Conservation (phyloP, 1,284 basidiomycete species). For the Cryptococcus sp. region DNA sequence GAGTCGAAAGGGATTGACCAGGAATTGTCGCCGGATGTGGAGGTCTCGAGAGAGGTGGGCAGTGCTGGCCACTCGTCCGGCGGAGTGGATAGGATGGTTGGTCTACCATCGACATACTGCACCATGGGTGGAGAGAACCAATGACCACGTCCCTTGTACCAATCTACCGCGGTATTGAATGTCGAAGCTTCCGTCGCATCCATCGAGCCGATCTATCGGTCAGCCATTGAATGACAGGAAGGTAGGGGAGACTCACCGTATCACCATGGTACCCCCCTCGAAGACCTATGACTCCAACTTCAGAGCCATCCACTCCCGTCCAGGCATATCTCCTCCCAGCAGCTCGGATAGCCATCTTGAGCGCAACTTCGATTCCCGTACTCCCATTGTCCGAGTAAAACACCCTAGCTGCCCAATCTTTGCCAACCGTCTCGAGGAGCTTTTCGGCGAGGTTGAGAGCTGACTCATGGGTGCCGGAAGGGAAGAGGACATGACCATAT, state of each 20-base stretch:
- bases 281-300: slow-evolving; percentile 76
- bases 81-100: slow-evolving; percentile 56
- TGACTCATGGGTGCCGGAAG: slow-evolving; percentile 77
- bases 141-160: slow-evolving; percentile 86
- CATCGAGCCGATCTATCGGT: slow-evolving; percentile 75
- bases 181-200: slow-evolving; percentile 83
- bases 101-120: slow-evolving; percentile 58
- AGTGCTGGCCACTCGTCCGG: slow-evolving; percentile 35
- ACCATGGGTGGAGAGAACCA: slow-evolving; percentile 90
- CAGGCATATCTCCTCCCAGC: slow-evolving; percentile 51
- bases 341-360: slow-evolving; percentile 5
- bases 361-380: slow-evolving; percentile 48
- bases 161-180: slow-evolving; percentile 79
- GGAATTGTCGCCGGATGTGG: slow-evolving; percentile 5
- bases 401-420: slow-evolving; percentile 82
- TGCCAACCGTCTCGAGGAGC: slow-evolving; percentile 50
- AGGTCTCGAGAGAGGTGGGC: slow-evolving; percentile 16
- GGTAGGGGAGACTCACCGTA: slow-evolving; percentile 50
- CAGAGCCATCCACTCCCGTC: slow-evolving; percentile 37
- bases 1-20: slow-evolving; percentile 48
- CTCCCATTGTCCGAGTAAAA: slow-evolving; percentile 94
- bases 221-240: not conserved
- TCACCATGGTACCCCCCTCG: slow-evolving; percentile 97
- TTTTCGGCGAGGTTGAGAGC: slow-evolving; percentile 55
- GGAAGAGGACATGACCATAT: slow-evolving; percentile 96